phyloP scores from a whole-genome alignment of 2,329 filamentous ascomycete species.

The Trichoderma simmonsii region DNA sequence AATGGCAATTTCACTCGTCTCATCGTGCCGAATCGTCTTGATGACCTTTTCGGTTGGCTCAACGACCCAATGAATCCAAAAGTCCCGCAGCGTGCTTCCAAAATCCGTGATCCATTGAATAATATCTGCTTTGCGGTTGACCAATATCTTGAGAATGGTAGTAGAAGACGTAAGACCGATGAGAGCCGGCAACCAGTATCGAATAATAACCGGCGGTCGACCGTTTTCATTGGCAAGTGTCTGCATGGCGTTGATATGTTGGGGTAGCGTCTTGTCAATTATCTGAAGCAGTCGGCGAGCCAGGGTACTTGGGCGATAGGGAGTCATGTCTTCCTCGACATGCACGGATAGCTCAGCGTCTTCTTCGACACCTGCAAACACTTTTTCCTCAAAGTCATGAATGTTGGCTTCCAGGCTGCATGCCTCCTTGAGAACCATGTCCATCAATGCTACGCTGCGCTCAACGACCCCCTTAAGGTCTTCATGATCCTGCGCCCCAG shows the following conservation, averaged over 20 bases:
- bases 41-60: conserved; percentile 80
- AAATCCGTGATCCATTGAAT: conserved; percentile 75
- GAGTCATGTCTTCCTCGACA: conserved; percentile 43
- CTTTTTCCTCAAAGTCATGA: conserved; percentile 62
- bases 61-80: conserved; percentile 95
- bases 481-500: conserved; percentile 46
- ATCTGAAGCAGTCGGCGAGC: conserved; percentile 66
- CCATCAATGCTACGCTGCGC: conserved; percentile 79
- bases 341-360: conserved; percentile 57
- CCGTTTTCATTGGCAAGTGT: conserved; percentile 63
- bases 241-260: conserved; percentile 58
- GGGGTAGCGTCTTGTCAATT: conserved; percentile 64
- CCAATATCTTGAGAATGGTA: conserved; percentile 75
- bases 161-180: conserved; percentile 76
- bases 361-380: conserved; percentile 61
- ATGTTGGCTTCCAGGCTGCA: conserved; percentile 61
- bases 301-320: conserved; percentile 56
- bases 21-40: conserved; percentile 88
- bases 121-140: conserved; percentile 73
- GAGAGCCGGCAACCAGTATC: conserved; percentile 84
- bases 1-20: conserved; percentile 89
- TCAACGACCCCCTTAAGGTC: conserved; percentile 71
- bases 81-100: conserved; percentile 76
- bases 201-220: conserved; percentile 68
- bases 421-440: conserved; percentile 74